Percentiles rank a stretch among this genome's conserved stretches.
Conservation (phyloP, 2,329 filamentous ascomycete species). For the Trichophyton rubrum region DNA sequence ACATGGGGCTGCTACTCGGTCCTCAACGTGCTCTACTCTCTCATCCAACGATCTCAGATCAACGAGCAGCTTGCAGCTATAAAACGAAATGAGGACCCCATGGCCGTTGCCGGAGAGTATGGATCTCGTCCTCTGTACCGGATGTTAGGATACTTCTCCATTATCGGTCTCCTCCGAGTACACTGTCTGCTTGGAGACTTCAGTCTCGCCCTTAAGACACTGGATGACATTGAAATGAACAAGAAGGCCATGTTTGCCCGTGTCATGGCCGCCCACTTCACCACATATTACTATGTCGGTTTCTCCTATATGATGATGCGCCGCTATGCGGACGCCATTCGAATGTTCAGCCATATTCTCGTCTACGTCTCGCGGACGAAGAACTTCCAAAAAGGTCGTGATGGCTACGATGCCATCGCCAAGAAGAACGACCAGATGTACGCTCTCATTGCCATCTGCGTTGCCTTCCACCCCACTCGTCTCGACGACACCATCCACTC, state of each 20-base stretch:
- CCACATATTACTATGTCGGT: conserved; percentile 98
- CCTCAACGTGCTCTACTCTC: conserved; percentile 96
- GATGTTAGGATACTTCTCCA: conserved; percentile 98
- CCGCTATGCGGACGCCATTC: conserved; percentile 96
- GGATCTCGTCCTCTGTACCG: conserved; percentile 87
- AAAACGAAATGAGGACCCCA: conserved; percentile 84
- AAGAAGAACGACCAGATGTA: conserved; percentile 99
- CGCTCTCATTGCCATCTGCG: conserved; percentile 94
- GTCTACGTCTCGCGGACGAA: conserved; percentile 98
- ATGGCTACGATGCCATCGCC: conserved; percentile 87
- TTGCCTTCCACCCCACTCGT: conserved; percentile 91
- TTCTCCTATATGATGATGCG: conserved; percentile 99
- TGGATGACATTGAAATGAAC: conserved; percentile 98
- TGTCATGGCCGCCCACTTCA: conserved; percentile 99
- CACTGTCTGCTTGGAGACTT: conserved; percentile 97
- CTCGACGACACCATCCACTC: conserved; percentile 99
- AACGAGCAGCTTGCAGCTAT: conserved; percentile 91
- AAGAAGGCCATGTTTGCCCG: conserved; percentile 99
- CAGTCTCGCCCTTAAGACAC: conserved; percentile 92
- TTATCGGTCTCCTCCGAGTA: conserved; percentile 90
- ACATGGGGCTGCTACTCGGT: conserved; percentile 99
- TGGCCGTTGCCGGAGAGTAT: conserved; percentile 84
- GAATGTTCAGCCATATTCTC: conserved; percentile 99
- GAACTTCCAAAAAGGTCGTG: conserved; percentile 97
- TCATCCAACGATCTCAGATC: conserved; percentile 97